Base-by-base conservation (phyloP, 2,329 filamentous ascomycete genomes). In the Cladosporium sphaerospermum region DNA sequence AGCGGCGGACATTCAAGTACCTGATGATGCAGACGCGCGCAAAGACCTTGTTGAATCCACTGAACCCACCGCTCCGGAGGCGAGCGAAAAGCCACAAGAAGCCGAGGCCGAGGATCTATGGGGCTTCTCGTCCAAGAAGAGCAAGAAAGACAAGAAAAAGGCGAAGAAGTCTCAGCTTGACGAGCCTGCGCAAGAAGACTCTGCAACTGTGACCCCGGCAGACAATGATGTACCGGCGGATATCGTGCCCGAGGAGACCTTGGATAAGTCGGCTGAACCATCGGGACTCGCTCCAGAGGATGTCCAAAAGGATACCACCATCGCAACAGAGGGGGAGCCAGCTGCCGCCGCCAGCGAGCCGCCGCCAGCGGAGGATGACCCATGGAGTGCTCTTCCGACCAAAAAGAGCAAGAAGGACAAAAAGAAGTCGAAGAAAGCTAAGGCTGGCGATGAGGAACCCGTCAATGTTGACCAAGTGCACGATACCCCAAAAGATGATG, bases 81-180 rank as follows among this genome's bases (percentile, higher is more conserved):
- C 8, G 11, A 34, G 13, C 10, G 23, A 47, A 34, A 18, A 51
- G 39, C 40, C 48, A n/a, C 16, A 36, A 34, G 39, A 53, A 9
- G 59, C 61, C 33, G 57, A 56, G 3, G 61, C 63, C 18, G 58
- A 63, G 34, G 56, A 57, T 3, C 56, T 56, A 23, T 54, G 57
- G 16, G 58, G 60, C 13, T 43, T 39, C 4, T 44, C 53, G 13
- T 45, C 41, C 45, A 66, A 66, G 52, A 66, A 64, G 52, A 54
- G 57, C 14, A 69, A 67, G 53, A 63, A 67, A 54, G 69, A 65
- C 57, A 54, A 54, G 53, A 54, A 54, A 33, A 45, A 54, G 53
- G 53, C 13, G n/a, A 73, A 71, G 62, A 73, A 71, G 59, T 64
- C 69, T 9, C 59, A 65, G 51, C 57, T 59, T 11, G 42, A 28